Evolutionary conservation across 176 grass and related monocot species (phyloP), one percentile per base, ranked within the genome.

Genomic region (Lolium multiflorum): DNA sequence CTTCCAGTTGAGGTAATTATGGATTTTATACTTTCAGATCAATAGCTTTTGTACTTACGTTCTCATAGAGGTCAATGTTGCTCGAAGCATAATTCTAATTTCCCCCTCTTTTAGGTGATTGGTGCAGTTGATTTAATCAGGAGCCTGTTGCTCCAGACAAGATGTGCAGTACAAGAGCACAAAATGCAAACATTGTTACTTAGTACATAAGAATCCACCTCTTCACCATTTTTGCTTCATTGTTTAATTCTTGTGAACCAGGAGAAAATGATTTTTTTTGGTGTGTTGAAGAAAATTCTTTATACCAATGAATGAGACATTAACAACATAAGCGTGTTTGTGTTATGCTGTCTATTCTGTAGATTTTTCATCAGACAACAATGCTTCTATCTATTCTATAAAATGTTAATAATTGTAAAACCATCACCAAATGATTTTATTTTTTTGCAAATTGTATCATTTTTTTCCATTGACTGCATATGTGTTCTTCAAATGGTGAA

Each of bases 101-200:
- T n/a, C 13, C 62, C 25, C 11, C 44, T 81, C 61, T 81, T 81
- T 68, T 69, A 68, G 79, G 79, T 68, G 26, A 13, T 81, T 71
- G 51, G 57, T 76, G 22, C 8, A 5, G 69, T 49, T 77, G 55
- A 18, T 87, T 63, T 86, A 67, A 43, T 74, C 44, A 63, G 77
- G 35, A 81, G 10, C 24, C 56, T 41, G 26, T 49, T 81, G 41
- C 26, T 24, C 54, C 77, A 4, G 1, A 70, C 58, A 62, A 7
- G 77, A 87, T 81, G 66, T 24, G 31, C 55, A 52, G 41, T 31
- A 25, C 61, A 59, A n/a, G 0, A 59, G 38, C 18, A 20, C 26
- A 63, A 74, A 51, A 72, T 73, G 76, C 7, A 71, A 56, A 12
- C 35, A 71, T 41, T 62, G 55, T 20, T 41, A 47, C 18, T 51